Evolutionary conservation across 2,329 filamentous ascomycete species (phyloP).

Genomic region (Colletotrichum sojae): DNA sequence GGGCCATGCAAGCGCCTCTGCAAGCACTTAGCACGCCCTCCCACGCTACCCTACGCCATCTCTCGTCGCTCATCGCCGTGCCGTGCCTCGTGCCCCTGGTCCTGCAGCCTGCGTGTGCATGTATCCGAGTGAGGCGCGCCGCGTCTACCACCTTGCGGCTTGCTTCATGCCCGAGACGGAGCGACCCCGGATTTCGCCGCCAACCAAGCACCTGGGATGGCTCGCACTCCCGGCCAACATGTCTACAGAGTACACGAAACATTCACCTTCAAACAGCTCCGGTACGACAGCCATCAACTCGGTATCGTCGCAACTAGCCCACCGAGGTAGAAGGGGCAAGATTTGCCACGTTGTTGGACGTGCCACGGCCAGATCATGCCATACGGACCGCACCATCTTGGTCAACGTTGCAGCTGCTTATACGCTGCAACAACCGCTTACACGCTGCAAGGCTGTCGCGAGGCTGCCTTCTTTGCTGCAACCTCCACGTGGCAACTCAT

Average conservation of each 20-base stretch:
- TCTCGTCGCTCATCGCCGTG: conserved; percentile 12
- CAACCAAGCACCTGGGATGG: not conserved
- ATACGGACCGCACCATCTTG: no score
- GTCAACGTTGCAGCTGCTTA: no score
- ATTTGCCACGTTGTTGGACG: no score
- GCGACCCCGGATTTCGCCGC: not conserved
- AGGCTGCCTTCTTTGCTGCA: conserved; percentile 1
- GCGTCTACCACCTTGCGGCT: not conserved
- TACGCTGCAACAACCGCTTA: not conserved
- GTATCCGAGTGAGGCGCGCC: conserved; percentile 4
- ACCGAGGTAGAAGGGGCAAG: no score
- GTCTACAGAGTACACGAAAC: not conserved
- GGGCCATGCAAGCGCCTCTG: conserved; percentile 4
- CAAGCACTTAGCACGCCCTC: conserved; percentile 17
- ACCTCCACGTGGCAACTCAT: conserved; percentile 11
- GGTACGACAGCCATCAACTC: no score
- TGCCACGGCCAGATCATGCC: no score
- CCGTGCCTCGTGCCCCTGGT: not conserved
- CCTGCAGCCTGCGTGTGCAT: no score
- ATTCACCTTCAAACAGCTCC: not conserved
- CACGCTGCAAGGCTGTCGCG: conserved; percentile 1
- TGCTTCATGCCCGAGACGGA: not conserved
- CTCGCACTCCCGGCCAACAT: not conserved
- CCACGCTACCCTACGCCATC: conserved; percentile 19
- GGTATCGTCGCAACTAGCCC: no score